Evolutionary conservation across 2,329 filamentous ascomycete genomes (phyloP).

Genomic region (Alternaria gaisen): DNA sequence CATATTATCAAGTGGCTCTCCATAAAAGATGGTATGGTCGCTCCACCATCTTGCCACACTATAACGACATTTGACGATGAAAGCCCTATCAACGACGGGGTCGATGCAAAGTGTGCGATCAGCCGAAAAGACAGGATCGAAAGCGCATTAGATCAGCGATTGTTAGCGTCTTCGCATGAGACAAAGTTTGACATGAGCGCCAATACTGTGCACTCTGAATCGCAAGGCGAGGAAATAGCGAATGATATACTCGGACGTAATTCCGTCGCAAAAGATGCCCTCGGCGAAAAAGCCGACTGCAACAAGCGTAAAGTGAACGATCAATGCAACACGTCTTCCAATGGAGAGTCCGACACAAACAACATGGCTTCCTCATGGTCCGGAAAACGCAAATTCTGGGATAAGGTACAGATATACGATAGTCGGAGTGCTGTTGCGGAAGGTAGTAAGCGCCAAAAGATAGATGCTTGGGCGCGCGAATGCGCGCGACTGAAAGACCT

Average conservation of each 20-base stretch:
- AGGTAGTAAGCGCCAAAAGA: background rate
- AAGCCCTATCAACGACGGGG: background rate
- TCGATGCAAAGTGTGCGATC: background rate
- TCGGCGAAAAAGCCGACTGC: background rate
- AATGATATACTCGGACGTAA: too few species aligned
- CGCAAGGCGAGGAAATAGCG: too few species aligned
- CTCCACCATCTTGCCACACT: background rate
- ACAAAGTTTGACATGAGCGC: background rate
- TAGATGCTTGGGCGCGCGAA: background rate
- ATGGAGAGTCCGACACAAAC: background rate
- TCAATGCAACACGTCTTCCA: background rate
- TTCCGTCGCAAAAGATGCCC: too few species aligned
- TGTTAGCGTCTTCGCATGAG: background rate
- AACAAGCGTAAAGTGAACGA: too few species aligned
- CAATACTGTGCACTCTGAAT: too few species aligned
- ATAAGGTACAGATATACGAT: background rate
- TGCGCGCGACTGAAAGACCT: too few species aligned
- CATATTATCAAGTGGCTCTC: background rate
- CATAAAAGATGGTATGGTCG: background rate
- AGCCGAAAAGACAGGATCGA: background rate
- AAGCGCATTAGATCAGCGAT: background rate
- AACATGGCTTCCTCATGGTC: background rate
- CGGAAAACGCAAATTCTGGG: background rate
- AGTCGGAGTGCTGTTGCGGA: too few species aligned
- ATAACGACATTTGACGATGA: background rate